Evolutionary conservation across 2,329 filamentous ascomycete genomes (phyloP).

Genomic region (Xylaria sp.): DNA sequence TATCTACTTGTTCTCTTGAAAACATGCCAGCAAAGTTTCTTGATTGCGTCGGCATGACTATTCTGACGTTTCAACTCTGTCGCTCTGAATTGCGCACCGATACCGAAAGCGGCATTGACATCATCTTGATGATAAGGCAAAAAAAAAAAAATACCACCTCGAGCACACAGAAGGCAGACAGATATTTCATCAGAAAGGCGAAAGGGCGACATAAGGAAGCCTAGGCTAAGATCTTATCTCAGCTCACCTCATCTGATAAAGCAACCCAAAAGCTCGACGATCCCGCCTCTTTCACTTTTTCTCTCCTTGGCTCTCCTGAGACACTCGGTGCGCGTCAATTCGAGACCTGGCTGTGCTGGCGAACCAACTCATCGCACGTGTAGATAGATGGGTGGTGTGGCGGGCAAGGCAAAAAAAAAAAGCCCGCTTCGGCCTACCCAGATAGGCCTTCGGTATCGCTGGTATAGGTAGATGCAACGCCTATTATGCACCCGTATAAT

Average conservation of each 20-base stretch:
- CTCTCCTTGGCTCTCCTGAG: background rate
- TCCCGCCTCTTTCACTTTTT: conserved; percentile 32
- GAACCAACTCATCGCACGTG: conserved; percentile 14
- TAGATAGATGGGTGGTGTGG: conserved; percentile 7
- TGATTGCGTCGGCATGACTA: background rate
- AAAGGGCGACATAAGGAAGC: too few species aligned
- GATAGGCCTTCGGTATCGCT: conserved; percentile 4
- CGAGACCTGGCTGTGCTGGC: background rate
- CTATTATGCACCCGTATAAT: background rate
- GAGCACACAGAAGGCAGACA: background rate
- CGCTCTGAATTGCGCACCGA: background rate
- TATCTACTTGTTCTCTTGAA: background rate
- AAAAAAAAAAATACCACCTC: conserved; percentile 8
- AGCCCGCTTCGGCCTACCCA: conserved; percentile 15
- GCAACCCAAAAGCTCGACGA: conserved; percentile 8
- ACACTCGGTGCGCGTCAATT: too few species aligned
- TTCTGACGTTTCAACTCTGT: background rate
- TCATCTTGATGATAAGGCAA: conserved; percentile 10
- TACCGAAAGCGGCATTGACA: conserved; percentile 16
- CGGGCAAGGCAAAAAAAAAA: background rate
- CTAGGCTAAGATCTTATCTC: conserved; percentile 29
- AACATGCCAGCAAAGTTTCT: background rate
- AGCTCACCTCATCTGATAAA: conserved; percentile 31
- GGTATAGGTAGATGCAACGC: too few species aligned
- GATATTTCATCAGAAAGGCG: too few species aligned